These are phyloP conservation scores for Eremothecium coryli DNA, from an alignment of 1,139 yeast species.

Conservation along the genomic window DNA sequence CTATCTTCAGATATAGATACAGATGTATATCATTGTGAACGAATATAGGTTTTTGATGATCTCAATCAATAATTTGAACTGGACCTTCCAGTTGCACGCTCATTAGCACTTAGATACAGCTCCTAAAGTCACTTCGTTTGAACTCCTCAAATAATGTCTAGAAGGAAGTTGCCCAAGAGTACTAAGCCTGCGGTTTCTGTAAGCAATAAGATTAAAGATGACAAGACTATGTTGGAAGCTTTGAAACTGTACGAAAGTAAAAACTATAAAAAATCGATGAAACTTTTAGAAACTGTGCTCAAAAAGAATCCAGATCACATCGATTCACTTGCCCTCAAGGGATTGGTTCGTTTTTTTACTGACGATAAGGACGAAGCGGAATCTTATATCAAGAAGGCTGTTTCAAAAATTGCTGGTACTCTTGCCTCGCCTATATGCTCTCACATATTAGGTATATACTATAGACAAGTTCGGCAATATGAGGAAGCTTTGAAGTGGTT, in stretches of 20 bases:
- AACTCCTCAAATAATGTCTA: too few relatives aligned
- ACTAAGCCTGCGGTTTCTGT: conserved; percentile 9
- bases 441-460: conserved; percentile 81
- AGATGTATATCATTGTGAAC: too few relatives aligned
- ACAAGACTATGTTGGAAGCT: conserved; percentile 68
- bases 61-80: too few relatives aligned
- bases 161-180: conserved; percentile 5
- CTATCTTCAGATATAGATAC: too few relatives aligned
- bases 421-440: conserved; percentile 55
- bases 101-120: too few relatives aligned
- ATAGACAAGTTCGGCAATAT: conserved; percentile 61
- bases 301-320: conserved; percentile 71
- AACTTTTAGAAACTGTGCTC: conserved; percentile 63
- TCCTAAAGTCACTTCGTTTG: too few relatives aligned
- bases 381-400: conserved; percentile 50
- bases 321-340: conserved; percentile 79
- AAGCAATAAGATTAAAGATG: conserved; percentile 41
- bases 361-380: conserved; percentile 61
- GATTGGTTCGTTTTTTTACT: conserved; percentile 48
- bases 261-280: conserved; percentile 80
- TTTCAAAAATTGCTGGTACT: conserved; percentile 42
- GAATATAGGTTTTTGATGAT: too few relatives aligned
- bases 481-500: conserved; percentile 75
- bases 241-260: conserved; percentile 72
- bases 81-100: too few relatives aligned